These are phyloP conservation scores for Ilex aquifolium DNA, from an alignment of 257 asterid genomes.

Conservation along the genomic window DNA sequence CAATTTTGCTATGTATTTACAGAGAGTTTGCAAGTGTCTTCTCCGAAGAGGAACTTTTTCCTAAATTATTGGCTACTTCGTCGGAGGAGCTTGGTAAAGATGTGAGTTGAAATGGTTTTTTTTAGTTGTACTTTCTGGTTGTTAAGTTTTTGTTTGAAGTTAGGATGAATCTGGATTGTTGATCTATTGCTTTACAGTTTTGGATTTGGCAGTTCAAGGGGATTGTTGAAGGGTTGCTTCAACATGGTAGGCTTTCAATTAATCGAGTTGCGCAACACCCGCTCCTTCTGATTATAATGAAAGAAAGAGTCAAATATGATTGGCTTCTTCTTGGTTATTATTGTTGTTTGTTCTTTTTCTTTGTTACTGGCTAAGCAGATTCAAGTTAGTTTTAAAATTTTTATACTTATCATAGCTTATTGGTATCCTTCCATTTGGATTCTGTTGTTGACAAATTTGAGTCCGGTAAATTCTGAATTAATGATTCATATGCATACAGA, in stretches of 20 bases:
- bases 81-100: constrained; percentile 67
- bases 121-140: constrained; percentile 1
- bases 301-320: no score
- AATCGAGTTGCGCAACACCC: constrained; percentile 34
- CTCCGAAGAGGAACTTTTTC: constrained; percentile 64
- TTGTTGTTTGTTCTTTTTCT: no score
- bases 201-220: constrained; percentile 46
- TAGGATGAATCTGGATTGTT: not conserved
- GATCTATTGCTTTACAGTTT: not conserved
- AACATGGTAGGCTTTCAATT: constrained; percentile 85
- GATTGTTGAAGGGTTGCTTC: constrained; percentile 66
- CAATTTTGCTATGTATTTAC: constrained; percentile 13
- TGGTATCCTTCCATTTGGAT: no score
- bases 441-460: no score
- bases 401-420: no score
- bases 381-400: no score
- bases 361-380: no score
- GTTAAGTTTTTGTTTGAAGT: constrained; percentile 3
- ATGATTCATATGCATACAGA: constrained; percentile 28
- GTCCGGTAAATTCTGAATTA: not conserved
- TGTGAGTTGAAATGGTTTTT: constrained; percentile 25
- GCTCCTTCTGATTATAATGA: no score
- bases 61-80: constrained; percentile 62
- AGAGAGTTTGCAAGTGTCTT: constrained; percentile 83
- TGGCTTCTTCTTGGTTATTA: no score